Base-by-base conservation (phyloP, 306 rosid species). In the Trifolium repens region DNA sequence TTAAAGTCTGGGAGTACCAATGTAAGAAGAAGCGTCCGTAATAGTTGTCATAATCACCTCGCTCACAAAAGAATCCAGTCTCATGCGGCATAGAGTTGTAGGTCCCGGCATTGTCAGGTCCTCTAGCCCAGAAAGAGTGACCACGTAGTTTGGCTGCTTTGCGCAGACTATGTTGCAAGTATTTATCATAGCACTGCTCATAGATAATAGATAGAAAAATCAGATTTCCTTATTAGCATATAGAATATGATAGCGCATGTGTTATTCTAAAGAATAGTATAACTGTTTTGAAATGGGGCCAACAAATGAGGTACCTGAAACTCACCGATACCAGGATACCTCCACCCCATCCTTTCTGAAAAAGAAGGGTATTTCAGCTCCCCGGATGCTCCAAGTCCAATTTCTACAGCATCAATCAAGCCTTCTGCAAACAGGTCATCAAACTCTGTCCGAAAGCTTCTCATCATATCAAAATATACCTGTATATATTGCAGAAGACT, bases 301-400 rank as follows among this genome's bases (percentile, higher is more conserved):
- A 63, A 63, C 63, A 71, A 75, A 74, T 71, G 32, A 78, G 85
- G 80, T 94, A 94, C 99, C 99, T 94, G 99, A 87, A 94, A 94
- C 96, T 94, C 97, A 82, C 99, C 99, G 76, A 94, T 84, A 81
- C 99, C 99, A 82, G 99, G 99, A 79, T 91, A 94, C 65, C 91
- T 90, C 99, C 99, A 94, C 17, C 99, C 99, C 91, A 94, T 86
- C 80, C 92, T 87, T 84, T 84, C 96, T 22, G 97, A 83, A 77
- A 86, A 90, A 22, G 99, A 91, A 81, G 99, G 99, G 85, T 94
- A 94, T 83, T 88, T 94, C 68, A 94, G 92, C 82, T 94, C 99
- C 76, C 99, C 99, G 46, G 92, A 90, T 71, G 93, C 89, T 72
- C 99, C 99, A 35, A 94, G 93, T 55, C 99, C 97, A 69, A 92